Percentiles rank a stretch among this genome's conserved stretches.
These are phyloP conservation scores for Anthoceros angustus DNA, from an alignment of 225 moss, liverwort and hornwort species.

Conservation along the genomic window DNA sequence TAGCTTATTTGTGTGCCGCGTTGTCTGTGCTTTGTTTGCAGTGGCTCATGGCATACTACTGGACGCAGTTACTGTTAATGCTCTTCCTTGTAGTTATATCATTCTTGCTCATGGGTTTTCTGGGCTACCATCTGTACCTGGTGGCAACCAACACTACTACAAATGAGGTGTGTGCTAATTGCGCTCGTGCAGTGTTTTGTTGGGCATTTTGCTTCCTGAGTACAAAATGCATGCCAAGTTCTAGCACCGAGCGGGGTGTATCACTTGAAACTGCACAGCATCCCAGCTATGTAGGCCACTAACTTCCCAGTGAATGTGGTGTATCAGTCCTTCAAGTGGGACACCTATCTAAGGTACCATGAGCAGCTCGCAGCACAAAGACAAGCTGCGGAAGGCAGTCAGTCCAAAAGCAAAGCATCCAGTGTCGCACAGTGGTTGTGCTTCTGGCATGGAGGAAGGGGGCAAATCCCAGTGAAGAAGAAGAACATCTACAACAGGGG, in stretches of 20 bases:
- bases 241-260: not conserved
- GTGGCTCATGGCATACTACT: conserved; percentile 93
- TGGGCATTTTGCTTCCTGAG: not conserved
- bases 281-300: no score
- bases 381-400: no score
- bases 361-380: no score
- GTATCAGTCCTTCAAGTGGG: no score
- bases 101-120: conserved; percentile 50
- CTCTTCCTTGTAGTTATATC: conserved; percentile 70
- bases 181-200: not conserved
- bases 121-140: conserved; percentile 58
- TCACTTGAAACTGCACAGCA: no score
- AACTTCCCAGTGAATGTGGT: no score
- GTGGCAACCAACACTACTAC: conserved; percentile 72
- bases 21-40: conserved; percentile 18
- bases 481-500: conserved; percentile 65
- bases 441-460: not conserved
- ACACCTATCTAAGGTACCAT: no score
- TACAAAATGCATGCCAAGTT: not conserved
- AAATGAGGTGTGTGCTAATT: conserved; percentile 50
- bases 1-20: not conserved
- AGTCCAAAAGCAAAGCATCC: not conserved
- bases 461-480: conserved; percentile 29
- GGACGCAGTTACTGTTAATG: conserved; percentile 62
- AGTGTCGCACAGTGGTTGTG: conserved; percentile 14